These are phyloP conservation scores for Amanita thiersii DNA, from an alignment of 768 basidiomycete genomes.

Conservation along the genomic window DNA sequence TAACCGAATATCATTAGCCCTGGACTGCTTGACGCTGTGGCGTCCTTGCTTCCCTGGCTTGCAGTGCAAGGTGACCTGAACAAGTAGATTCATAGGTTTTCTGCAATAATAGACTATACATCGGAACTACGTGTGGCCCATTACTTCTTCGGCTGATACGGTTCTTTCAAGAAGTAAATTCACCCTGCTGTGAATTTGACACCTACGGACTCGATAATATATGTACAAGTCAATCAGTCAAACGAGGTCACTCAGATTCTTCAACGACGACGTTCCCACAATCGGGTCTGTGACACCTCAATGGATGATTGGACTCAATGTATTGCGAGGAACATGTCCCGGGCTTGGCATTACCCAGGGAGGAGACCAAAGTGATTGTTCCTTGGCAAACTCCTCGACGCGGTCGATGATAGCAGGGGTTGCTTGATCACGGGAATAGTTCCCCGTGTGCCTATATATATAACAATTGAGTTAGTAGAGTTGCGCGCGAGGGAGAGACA, in stretches of 20 bases:
- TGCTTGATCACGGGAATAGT: slow-evolving; percentile 17
- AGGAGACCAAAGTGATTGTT: slow-evolving; percentile 46
- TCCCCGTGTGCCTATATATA: slow-evolving; percentile 14
- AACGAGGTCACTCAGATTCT: slow-evolving; percentile 28
- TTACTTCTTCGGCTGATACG: slow-evolving; percentile 26
- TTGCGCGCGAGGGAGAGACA: background rate
- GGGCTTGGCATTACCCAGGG: slow-evolving; percentile 42
- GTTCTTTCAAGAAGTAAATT: slow-evolving; percentile 33
- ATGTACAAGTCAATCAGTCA: background rate
- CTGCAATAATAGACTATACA: too few relatives aligned
- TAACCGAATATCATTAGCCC: too few relatives aligned
- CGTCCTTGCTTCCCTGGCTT: too few relatives aligned
- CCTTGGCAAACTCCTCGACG: slow-evolving; percentile 47
- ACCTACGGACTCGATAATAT: slow-evolving; percentile 22
- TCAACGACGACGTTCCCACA: slow-evolving; percentile 27
- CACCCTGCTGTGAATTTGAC: slow-evolving; percentile 41
- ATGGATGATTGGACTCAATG: background rate
- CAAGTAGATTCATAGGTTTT: too few relatives aligned
- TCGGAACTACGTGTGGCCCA: background rate
- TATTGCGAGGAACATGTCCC: slow-evolving; percentile 4
- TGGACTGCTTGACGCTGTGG: too few relatives aligned
- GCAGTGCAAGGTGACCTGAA: too few relatives aligned
- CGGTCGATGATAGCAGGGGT: slow-evolving; percentile 29
- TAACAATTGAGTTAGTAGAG: background rate
- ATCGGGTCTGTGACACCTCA: slow-evolving; percentile 32